Evolutionary conservation across 2,329 filamentous ascomycete species (phyloP).

Genomic region (Phyllosticta citrichinensis): DNA sequence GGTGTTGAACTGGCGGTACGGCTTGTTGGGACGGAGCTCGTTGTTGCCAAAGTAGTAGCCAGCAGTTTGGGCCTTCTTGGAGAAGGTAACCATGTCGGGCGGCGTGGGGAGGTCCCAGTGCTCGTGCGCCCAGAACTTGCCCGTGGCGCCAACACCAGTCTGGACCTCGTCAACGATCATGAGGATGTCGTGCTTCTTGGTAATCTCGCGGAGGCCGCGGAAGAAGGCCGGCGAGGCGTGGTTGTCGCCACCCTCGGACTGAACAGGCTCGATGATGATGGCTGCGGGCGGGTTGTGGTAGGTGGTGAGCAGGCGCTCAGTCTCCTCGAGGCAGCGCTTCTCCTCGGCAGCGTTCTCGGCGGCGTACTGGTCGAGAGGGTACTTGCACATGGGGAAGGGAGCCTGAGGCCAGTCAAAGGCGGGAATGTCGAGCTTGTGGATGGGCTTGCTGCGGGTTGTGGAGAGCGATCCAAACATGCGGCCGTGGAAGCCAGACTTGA

Average conservation of each 20-base stretch:
- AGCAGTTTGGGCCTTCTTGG: slow-evolving; percentile 88
- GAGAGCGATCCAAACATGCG: slow-evolving; percentile 80
- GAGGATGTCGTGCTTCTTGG: slow-evolving; percentile 65
- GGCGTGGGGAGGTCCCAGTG: slow-evolving; percentile 76
- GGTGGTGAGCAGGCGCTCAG: slow-evolving; percentile 68
- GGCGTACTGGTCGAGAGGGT: slow-evolving; percentile 70
- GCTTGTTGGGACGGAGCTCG: slow-evolving; percentile 75
- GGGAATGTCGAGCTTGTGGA: slow-evolving; percentile 91
- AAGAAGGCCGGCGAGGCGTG: slow-evolving; percentile 84
- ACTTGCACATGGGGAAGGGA: slow-evolving; percentile 75
- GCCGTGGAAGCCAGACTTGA: slow-evolving; percentile 82
- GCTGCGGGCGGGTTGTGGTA: slow-evolving; percentile 74
- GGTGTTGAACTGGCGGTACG: slow-evolving; percentile 94
- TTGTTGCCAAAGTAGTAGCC: slow-evolving; percentile 85
- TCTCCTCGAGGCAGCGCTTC: slow-evolving; percentile 69
- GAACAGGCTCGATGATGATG: slow-evolving; percentile 79
- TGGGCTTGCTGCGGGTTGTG: slow-evolving; percentile 83
- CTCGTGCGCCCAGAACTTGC: slow-evolving; percentile 94
- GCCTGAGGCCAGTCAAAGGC: slow-evolving; percentile 94
- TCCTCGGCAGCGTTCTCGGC: slow-evolving; percentile 77
- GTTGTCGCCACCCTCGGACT: slow-evolving; percentile 92
- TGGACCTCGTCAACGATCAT: slow-evolving; percentile 93
- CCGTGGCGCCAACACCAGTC: slow-evolving; percentile 84
- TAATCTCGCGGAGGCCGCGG: slow-evolving; percentile 69
- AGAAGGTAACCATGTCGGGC: slow-evolving; percentile 91